A percentile compares a stretch with the other conserved stretches of the same genome.
Conservation (phyloP, 345 rosid species). For the Eutrema yunnanense region DNA sequence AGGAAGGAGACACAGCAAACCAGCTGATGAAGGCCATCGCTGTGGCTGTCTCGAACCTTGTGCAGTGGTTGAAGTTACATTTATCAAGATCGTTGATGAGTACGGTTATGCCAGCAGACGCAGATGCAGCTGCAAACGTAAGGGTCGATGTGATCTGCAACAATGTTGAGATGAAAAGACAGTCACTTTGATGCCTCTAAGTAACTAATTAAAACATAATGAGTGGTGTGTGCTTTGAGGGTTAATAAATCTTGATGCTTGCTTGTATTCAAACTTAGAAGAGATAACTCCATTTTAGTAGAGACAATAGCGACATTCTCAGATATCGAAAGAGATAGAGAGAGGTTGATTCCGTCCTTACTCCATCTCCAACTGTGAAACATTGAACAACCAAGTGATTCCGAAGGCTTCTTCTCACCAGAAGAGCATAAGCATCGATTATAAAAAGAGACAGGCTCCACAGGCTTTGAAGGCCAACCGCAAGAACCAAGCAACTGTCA, state of each 20-base stretch:
- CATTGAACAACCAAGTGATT: conserved; percentile 40
- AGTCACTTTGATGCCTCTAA: background rate
- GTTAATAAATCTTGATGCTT: too few species aligned
- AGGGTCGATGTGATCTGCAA: conserved; percentile 66
- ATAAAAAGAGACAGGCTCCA: conserved; percentile 72
- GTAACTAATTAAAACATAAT: background rate
- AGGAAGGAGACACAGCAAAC: conserved; percentile 58
- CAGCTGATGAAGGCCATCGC: conserved; percentile 79
- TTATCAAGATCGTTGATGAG: conserved; percentile 47
- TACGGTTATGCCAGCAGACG: conserved; percentile 74
- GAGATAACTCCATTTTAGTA: too few species aligned
- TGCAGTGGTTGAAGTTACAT: conserved; percentile 51
- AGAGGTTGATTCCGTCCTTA: conserved; percentile 26
- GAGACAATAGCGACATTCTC: background rate
- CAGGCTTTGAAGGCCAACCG: conserved; percentile 60
- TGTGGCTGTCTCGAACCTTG: conserved; percentile 61
- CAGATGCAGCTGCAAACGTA: conserved; percentile 71
- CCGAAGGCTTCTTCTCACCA: conserved; percentile 60
- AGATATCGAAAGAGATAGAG: background rate
- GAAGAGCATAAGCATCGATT: conserved; percentile 55
- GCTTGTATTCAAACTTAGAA: background rate
- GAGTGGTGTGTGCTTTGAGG: background rate
- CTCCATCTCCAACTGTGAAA: conserved; percentile 79
- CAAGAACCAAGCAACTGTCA: conserved; percentile 64
- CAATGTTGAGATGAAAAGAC: background rate